phyloP scores from a whole-genome alignment of 2,329 filamentous ascomycete genomes.

The Colletotrichum tabaci region DNA sequence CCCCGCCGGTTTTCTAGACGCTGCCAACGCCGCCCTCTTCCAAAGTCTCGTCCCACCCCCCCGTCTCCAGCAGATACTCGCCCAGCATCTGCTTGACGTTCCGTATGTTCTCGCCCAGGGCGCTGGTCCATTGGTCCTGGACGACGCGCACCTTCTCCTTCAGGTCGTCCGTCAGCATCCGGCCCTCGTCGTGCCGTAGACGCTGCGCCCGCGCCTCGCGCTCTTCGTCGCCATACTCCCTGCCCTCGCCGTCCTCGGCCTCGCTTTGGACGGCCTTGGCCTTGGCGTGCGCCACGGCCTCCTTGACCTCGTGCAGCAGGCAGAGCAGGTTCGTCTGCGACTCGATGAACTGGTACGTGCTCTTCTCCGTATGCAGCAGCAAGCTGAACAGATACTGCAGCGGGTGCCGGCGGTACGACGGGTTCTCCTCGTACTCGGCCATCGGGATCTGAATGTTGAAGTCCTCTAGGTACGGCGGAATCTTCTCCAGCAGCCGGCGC shows the following conservation, averaged over 20 bases:
- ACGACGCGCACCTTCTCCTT: conserved; percentile 95
- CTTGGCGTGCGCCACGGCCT: conserved; percentile 79
- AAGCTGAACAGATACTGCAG: conserved; percentile 92
- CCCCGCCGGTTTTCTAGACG: conserved; percentile 50
- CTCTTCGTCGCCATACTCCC: conserved; percentile 51
- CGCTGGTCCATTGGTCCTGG: conserved; percentile 91
- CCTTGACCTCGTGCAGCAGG: conserved; percentile 90
- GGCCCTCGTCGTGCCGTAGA: conserved; percentile 77
- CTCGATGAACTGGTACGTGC: conserved; percentile 97
- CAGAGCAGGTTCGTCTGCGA: conserved; percentile 92
- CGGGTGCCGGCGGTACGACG: conserved; percentile 83
- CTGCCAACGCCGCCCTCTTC: conserved; percentile 70
- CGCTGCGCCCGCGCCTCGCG: conserved; percentile 62
- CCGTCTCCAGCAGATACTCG: conserved; percentile 79
- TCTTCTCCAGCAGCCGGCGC: conserved; percentile 82
- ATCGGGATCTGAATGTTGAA: conserved; percentile 85
- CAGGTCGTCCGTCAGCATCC: conserved; percentile 83
- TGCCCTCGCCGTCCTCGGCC: conserved; percentile 59
- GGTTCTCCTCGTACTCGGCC: conserved; percentile 88
- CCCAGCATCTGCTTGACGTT: conserved; percentile 82
- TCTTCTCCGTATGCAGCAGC: conserved; percentile 89
- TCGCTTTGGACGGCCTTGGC: conserved; percentile 78
- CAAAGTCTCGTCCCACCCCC: conserved; percentile 89
- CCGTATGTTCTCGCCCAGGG: conserved; percentile 83
- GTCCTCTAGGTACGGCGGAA: conserved; percentile 71